A percentile compares a stretch with the other conserved stretches of the same genome.
These are phyloP conservation scores for Panaeolus cyanescens DNA, from an alignment of 768 basidiomycete genomes.

Conservation along the genomic window DNA sequence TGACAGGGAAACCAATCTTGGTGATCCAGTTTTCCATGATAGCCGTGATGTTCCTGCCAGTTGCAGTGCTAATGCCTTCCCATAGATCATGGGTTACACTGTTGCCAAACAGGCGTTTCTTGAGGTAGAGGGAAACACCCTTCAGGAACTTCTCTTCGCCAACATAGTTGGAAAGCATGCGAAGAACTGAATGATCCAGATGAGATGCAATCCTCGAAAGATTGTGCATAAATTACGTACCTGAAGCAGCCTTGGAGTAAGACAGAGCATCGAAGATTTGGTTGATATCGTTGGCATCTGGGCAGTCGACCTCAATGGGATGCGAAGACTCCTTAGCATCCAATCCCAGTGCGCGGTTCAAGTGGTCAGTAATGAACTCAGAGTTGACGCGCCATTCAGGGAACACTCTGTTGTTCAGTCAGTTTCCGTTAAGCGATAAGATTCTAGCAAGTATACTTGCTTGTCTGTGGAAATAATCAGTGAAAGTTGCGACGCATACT, in stretches of 20 bases:
- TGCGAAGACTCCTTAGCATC: constrained; percentile 90
- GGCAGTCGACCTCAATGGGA: constrained; percentile 90
- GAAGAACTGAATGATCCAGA: constrained; percentile 63
- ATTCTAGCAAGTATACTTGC: constrained; percentile 30
- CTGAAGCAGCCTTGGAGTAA: constrained; percentile 1
- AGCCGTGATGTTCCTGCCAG: constrained; percentile 68
- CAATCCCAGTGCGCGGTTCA: constrained; percentile 75
- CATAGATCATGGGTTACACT: constrained; percentile 86
- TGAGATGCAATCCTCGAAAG: no score
- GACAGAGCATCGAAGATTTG: constrained; percentile 41
- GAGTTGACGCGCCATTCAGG: constrained; percentile 88
- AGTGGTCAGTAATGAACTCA: constrained; percentile 77
- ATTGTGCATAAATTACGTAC: background rate
- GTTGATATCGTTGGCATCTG: constrained; percentile 83
- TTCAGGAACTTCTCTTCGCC: constrained; percentile 88
- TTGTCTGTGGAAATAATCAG: constrained; percentile 43
- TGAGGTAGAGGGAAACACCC: constrained; percentile 91
- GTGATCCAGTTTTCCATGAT: constrained; percentile 94
- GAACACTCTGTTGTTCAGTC: constrained; percentile 49
- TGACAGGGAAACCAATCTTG: constrained; percentile 87
- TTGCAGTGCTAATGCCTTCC: constrained; percentile 79
- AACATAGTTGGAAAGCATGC: constrained; percentile 89
- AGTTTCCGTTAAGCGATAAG: background rate
- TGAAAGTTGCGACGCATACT: background rate
- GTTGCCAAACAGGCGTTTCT: constrained; percentile 83